Percentiles rank a stretch among this genome's conserved stretches.
These are phyloP conservation scores for Cyclotella cryptica DNA, from an alignment of 108 stramenopile genomes.

Conservation along the genomic window DNA sequence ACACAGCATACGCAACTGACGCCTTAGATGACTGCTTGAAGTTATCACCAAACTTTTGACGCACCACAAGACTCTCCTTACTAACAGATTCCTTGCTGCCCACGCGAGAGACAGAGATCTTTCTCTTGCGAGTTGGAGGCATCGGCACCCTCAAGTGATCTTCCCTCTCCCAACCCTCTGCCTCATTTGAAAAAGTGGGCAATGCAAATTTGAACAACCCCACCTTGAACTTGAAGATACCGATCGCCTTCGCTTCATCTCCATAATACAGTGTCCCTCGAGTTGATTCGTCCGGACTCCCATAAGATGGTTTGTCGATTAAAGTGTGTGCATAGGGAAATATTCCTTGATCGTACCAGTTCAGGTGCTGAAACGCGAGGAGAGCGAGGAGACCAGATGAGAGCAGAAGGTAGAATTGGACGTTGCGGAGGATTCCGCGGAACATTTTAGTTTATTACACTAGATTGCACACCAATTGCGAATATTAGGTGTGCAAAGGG, in stretches of 20 bases:
- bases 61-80: neutral
- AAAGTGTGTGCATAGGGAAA: neutral
- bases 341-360: constrained; percentile 20
- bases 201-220: constrained; percentile 39
- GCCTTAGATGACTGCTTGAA: neutral
- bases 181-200: constrained; percentile 24
- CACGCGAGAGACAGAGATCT: neutral
- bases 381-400: constrained; percentile 26
- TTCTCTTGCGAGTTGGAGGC: constrained; percentile 15
- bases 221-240: constrained; percentile 26
- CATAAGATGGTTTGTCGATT: neutral
- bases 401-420: constrained; percentile 42
- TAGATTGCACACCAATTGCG: too few relatives aligned
- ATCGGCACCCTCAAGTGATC: constrained; percentile 6
- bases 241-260: constrained; percentile 34
- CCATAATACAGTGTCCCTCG: constrained; percentile 14
- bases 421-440: constrained; percentile 40
- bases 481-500: too few relatives aligned
- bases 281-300: constrained; percentile 9
- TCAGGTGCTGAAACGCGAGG: constrained; percentile 29
- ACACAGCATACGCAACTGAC: constrained; percentile 25
- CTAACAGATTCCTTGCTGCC: neutral
- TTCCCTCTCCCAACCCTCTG: neutral
- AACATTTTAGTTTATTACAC: neutral
- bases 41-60: neutral